phyloP scores from a whole-genome alignment of 2,329 filamentous ascomycete species.

The Herpotrichia juniperi region DNA sequence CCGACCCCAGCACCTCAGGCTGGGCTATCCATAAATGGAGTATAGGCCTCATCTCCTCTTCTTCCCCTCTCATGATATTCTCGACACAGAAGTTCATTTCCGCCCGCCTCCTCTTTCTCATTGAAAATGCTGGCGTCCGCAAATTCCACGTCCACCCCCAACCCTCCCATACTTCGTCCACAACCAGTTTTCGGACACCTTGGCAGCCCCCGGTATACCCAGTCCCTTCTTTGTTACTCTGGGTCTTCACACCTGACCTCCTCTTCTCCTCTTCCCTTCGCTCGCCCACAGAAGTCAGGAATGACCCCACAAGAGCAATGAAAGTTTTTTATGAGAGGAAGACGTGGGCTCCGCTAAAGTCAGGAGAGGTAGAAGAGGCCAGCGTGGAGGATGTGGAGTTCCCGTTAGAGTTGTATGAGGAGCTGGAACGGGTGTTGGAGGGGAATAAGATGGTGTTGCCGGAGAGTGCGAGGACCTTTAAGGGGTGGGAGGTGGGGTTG shows the following conservation, averaged over 20 bases:
- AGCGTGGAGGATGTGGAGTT: conserved; percentile 60
- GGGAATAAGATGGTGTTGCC: conserved; percentile 62
- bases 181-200: too few species aligned
- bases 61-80: conserved; percentile 19
- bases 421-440: conserved; percentile 53
- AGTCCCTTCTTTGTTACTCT: conserved; percentile 50
- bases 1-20: conserved; percentile 52
- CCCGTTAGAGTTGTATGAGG: conserved; percentile 57
- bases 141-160: conserved; percentile 60
- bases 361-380: conserved; percentile 45
- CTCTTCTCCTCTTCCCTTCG: conserved; percentile 61
- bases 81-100: conserved; percentile 53
- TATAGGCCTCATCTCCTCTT: conserved; percentile 36
- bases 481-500: conserved; percentile 72
- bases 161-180: background rate
- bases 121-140: conserved; percentile 61
- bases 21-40: conserved; percentile 59
- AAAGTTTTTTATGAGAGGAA: conserved; percentile 61
- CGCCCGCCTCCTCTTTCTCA: conserved; percentile 61
- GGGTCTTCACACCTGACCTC: conserved; percentile 67
- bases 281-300: conserved; percentile 21
- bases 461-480: conserved; percentile 60
- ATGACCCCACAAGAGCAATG: conserved; percentile 57
- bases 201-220: background rate
- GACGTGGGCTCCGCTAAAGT: conserved; percentile 27